A percentile compares a stretch with the other conserved stretches of the same genome.
Evolutionary conservation across 805 yeast species (phyloP).

Genomic region (Candida quercuum): DNA sequence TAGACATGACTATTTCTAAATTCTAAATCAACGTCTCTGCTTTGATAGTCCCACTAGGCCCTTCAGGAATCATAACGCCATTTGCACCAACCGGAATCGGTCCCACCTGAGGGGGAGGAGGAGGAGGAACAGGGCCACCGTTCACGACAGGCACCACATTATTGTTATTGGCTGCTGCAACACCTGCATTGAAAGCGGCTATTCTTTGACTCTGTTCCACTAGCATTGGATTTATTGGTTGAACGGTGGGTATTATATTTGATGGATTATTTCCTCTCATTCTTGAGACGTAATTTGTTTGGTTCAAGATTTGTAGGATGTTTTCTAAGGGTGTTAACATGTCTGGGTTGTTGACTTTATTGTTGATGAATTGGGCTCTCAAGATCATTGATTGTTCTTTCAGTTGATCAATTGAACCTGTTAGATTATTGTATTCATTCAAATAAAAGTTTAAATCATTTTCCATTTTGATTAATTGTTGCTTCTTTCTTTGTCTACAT

Average conservation of each 20-base stretch:
- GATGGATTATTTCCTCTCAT: slow-evolving; percentile 23
- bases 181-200: not conserved
- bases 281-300: slow-evolving; percentile 22
- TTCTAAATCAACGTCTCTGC: too few relatives aligned
- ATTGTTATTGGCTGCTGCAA: not conserved
- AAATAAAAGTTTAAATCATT: slow-evolving; percentile 67
- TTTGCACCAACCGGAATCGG: too few relatives aligned
- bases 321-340: slow-evolving; percentile 39
- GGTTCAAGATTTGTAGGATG: slow-evolving; percentile 13
- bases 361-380: slow-evolving; percentile 35
- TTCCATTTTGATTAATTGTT: slow-evolving; percentile 78
- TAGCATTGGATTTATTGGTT: slow-evolving; percentile 23
- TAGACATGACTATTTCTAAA: too few relatives aligned
- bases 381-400: slow-evolving; percentile 52
- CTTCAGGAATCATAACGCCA: not conserved
- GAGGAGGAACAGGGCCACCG: not conserved
- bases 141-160: not conserved
- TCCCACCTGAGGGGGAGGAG: too few relatives aligned
- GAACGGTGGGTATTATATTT: slow-evolving; percentile 22
- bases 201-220: slow-evolving; percentile 17
- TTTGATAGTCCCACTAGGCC: not conserved
- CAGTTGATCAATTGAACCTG: slow-evolving; percentile 50
- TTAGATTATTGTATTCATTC: slow-evolving; percentile 61
- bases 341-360: slow-evolving; percentile 26
- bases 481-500: slow-evolving; percentile 92